A percentile compares a stretch with the other conserved stretches of the same genome.
Conservation (phyloP, 2,329 filamentous ascomycete genomes). For the Periconia sp. region DNA sequence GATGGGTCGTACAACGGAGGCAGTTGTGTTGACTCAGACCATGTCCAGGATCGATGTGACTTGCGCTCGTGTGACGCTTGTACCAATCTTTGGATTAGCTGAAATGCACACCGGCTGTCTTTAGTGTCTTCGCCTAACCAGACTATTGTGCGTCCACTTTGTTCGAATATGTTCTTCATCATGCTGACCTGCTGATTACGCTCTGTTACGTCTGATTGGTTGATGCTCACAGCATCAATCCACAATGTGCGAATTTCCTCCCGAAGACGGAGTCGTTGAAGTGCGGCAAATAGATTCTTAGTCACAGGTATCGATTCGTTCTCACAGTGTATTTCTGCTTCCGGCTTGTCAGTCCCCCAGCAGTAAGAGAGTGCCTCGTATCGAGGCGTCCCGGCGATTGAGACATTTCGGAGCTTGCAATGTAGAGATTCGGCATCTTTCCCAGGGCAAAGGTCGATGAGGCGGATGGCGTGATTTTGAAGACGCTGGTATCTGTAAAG, state of each 20-base stretch:
- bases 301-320: slow-evolving; percentile 6
- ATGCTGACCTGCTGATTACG: slow-evolving; percentile 17
- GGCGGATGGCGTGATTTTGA: no score
- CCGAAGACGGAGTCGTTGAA: slow-evolving; percentile 9
- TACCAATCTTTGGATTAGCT: slow-evolving; percentile 9
- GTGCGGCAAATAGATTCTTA: slow-evolving; percentile 11
- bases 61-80: slow-evolving; percentile 1
- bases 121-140: slow-evolving; percentile 31
- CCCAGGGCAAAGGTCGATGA: neutral
- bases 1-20: slow-evolving; percentile 12
- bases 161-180: slow-evolving; percentile 33
- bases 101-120: slow-evolving; percentile 9
- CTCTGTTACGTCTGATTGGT: slow-evolving; percentile 20
- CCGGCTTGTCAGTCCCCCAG: slow-evolving; percentile 10
- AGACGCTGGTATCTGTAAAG: no score
- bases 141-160: slow-evolving; percentile 23
- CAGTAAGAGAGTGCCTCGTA: slow-evolving; percentile 18
- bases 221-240: slow-evolving; percentile 24
- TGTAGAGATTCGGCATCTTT: neutral
- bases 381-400: neutral
- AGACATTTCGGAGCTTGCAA: slow-evolving; percentile 1
- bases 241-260: slow-evolving; percentile 4
- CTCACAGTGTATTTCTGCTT: slow-evolving; percentile 5
- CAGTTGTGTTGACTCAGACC: neutral
- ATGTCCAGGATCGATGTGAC: neutral